A percentile compares a stretch with the other conserved stretches of the same genome.
These are phyloP conservation scores for Leavenworthia alabamica DNA, from an alignment of 345 rosid species.

Conservation along the genomic window DNA sequence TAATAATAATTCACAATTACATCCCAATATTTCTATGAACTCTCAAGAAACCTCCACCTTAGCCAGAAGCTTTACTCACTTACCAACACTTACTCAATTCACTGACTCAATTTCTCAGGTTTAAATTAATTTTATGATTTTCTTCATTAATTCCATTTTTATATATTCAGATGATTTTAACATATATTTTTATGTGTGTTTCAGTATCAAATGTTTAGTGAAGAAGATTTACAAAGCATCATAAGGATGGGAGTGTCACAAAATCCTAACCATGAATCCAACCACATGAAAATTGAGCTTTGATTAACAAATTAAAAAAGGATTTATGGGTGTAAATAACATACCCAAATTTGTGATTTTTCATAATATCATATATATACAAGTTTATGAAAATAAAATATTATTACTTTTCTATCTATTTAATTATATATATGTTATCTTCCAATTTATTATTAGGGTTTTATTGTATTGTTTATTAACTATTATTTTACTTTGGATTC, in stretches of 20 bases:
- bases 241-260: constrained; percentile 80
- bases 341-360: constrained; percentile 13
- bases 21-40: constrained; percentile 31
- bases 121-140: background rate
- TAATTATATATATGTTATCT: constrained; percentile 5
- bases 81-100: constrained; percentile 47
- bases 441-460: constrained; percentile 6
- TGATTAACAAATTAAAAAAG: constrained; percentile 18
- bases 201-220: constrained; percentile 53
- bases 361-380: constrained; percentile 7
- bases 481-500: constrained; percentile 1
- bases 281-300: constrained; percentile 56
- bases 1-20: constrained; percentile 26
- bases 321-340: constrained; percentile 46
- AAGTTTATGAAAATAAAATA: background rate
- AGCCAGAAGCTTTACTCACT: constrained; percentile 31
- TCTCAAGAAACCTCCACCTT: constrained; percentile 21
- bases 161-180: background rate
- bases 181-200: background rate
- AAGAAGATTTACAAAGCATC: constrained; percentile 74
- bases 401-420: background rate
- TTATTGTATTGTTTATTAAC: background rate
- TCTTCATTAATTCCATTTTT: background rate
- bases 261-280: constrained; percentile 33
- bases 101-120: constrained; percentile 48